Evolutionary conservation across 306 rosid species (phyloP).

Genomic region (Boehmeria nivea): DNA sequence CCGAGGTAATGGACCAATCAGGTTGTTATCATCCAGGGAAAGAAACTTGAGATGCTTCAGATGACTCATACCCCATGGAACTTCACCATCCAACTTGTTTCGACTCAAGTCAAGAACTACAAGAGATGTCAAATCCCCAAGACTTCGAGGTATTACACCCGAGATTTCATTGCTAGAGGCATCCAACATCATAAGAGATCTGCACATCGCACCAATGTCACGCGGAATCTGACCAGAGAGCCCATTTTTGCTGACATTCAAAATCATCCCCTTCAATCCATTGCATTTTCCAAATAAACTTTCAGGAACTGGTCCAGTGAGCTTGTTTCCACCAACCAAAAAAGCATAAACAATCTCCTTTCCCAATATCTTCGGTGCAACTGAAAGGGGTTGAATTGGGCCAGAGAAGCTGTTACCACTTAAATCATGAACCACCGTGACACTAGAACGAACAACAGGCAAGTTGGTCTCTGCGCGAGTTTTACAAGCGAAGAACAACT

Average conservation of each 20-base stretch:
- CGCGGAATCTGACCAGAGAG: slow-evolving; percentile 28
- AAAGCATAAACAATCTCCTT: slow-evolving; percentile 23
- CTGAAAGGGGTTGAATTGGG: slow-evolving; percentile 20
- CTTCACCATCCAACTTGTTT: slow-evolving; percentile 29
- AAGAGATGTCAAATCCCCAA: slow-evolving; percentile 28
- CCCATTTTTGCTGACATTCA: slow-evolving; percentile 27
- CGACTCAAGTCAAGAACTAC: slow-evolving; percentile 35
- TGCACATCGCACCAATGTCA: slow-evolving; percentile 12
- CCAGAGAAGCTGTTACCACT: slow-evolving; percentile 38
- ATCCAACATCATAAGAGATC: slow-evolving; percentile 28
- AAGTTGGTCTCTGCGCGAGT: slow-evolving; percentile 11
- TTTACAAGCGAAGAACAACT: slow-evolving; percentile 22
- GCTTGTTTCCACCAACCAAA: slow-evolving; percentile 28
- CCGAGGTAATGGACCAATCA: slow-evolving; percentile 30
- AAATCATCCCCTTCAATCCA: slow-evolving; percentile 21
- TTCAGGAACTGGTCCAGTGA: slow-evolving; percentile 24
- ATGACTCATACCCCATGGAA: slow-evolving; percentile 22
- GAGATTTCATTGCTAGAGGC: slow-evolving; percentile 26
- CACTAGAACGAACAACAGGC: slow-evolving; percentile 4
- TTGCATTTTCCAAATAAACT: slow-evolving; percentile 20
- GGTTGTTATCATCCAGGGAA: slow-evolving; percentile 31
- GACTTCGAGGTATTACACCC: slow-evolving; percentile 21
- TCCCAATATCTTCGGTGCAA: slow-evolving; percentile 10
- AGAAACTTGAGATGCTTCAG: slow-evolving; percentile 34
- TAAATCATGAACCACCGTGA: slow-evolving; percentile 27